These are phyloP conservation scores for Lasiosphaeria ovina DNA, from an alignment of 495 filamentous ascomycete species.

Conservation along the genomic window DNA sequence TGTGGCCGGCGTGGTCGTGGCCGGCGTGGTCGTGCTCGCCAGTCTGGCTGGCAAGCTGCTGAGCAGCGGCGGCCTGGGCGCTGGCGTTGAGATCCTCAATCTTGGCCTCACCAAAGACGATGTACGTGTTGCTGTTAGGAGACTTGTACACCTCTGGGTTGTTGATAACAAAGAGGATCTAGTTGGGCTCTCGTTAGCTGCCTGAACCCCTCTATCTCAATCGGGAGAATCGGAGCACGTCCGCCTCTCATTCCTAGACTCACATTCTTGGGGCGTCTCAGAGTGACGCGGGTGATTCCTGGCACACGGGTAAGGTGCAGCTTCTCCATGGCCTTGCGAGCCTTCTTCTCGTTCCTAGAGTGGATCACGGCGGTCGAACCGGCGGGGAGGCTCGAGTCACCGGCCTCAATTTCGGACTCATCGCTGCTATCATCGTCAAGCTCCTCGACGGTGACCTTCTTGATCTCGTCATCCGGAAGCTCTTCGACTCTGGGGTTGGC, in stretches of 20 bases:
- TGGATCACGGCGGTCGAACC: conserved; percentile 87
- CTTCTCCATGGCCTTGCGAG: conserved; percentile 97
- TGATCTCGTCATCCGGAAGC: conserved; percentile 84
- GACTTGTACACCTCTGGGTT: conserved; percentile 99
- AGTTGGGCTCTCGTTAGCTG: conserved; percentile 27
- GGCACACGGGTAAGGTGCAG: conserved; percentile 92
- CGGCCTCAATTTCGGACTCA: conserved; percentile 67
- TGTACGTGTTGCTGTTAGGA: conserved; percentile 97
- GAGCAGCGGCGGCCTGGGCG: conserved; percentile 88
- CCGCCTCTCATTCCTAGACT: conserved; percentile 35
- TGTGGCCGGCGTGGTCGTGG: conserved; percentile 62
- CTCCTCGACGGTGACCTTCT: conserved; percentile 76
- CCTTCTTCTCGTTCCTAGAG: conserved; percentile 99
- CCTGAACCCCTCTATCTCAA: background rate
- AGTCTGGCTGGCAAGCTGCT: conserved; percentile 78
- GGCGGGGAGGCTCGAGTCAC: conserved; percentile 70
- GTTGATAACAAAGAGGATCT: conserved; percentile 99
- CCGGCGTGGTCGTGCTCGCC: conserved; percentile 64
- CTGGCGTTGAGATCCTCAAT: conserved; percentile 97
- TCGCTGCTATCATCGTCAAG: conserved; percentile 70
- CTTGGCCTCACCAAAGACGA: conserved; percentile 99
- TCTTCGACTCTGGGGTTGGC: conserved; percentile 97
- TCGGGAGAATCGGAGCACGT: no score
- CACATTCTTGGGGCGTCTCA: conserved; percentile 98
- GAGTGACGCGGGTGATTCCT: conserved; percentile 96